These are phyloP conservation scores for Athelia sp. DNA, from an alignment of 1,284 basidiomycete genomes.

Conservation along the genomic window DNA sequence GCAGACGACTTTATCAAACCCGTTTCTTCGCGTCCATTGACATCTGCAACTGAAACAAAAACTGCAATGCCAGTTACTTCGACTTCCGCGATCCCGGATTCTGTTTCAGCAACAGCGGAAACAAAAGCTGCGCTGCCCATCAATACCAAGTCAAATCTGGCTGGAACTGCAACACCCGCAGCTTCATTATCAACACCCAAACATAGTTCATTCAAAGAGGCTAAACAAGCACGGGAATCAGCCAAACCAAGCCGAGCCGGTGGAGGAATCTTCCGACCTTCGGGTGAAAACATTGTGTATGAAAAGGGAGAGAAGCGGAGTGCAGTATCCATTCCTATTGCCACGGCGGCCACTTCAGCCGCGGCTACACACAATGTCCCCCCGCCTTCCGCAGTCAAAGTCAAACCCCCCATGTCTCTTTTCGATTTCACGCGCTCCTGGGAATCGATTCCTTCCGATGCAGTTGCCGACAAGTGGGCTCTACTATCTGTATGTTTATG, in stretches of 20 bases:
- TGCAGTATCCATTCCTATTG: not conserved
- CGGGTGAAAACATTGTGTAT: conserved; percentile 46
- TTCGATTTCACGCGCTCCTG: conserved; percentile 55
- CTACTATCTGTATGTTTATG: conserved; percentile 40
- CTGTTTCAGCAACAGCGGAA: not conserved
- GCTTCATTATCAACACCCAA: conserved; percentile 9
- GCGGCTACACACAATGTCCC: conserved; percentile 6
- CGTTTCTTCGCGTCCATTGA: conserved; percentile 25
- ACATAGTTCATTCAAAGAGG: conserved; percentile 44
- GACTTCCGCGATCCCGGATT: not conserved
- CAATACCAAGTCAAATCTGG: no score
- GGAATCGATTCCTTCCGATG: conserved; percentile 31
- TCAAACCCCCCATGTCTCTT: conserved; percentile 39
- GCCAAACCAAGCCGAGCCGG: conserved; percentile 40
- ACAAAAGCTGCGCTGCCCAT: conserved; percentile 5
- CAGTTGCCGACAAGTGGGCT: conserved; percentile 39
- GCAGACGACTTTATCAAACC: conserved; percentile 26
- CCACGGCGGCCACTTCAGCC: conserved; percentile 7
- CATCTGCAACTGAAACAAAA: conserved; percentile 6
- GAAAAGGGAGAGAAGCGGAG: conserved; percentile 16
- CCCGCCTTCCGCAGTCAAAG: no score
- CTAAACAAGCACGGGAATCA: conserved; percentile 45
- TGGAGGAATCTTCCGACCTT: conserved; percentile 55
- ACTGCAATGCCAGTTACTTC: conserved; percentile 5
- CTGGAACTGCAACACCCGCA: conserved; percentile 1